phyloP scores from a whole-genome alignment of 441 rosid species.

The Populus tomentosa region DNA sequence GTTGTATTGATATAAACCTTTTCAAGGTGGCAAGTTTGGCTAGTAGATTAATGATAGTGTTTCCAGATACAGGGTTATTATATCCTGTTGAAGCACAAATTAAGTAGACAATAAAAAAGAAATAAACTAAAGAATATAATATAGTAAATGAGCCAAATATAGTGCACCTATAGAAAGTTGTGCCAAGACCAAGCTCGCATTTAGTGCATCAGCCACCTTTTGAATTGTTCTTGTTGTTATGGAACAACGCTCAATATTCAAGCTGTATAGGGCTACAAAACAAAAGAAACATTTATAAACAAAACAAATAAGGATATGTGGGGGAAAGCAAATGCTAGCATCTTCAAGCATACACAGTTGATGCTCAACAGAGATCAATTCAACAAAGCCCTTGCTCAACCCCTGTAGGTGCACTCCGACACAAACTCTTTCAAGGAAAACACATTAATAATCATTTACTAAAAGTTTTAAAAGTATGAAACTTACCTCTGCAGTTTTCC shows the following conservation, averaged over 20 bases:
- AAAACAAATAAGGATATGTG: background rate
- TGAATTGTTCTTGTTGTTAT: conserved; percentile 90
- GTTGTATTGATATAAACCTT: conserved; percentile 42
- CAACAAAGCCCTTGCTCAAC: background rate
- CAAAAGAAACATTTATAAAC: conserved; percentile 2
- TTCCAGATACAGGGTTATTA: conserved; percentile 68
- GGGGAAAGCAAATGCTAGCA: conserved; percentile 3
- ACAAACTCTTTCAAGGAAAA: conserved; percentile 1
- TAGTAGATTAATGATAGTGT: conserved; percentile 53
- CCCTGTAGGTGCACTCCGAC: background rate
- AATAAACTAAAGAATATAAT: background rate
- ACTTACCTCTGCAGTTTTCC: conserved; percentile 74
- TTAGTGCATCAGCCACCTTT: conserved; percentile 69
- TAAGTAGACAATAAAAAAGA: conserved; percentile 13
- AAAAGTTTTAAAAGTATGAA: background rate
- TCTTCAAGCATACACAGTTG: background rate
- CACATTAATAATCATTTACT: background rate
- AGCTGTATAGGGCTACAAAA: conserved; percentile 69
- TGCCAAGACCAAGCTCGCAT: conserved; percentile 55
- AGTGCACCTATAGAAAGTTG: conserved; percentile 75
- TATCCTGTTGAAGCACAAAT: conserved; percentile 47
- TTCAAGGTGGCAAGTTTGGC: conserved; percentile 58
- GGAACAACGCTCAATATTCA: conserved; percentile 82
- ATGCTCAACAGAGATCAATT: background rate
- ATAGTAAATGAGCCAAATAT: conserved; percentile 16